Conservation (phyloP, 2,329 filamentous ascomycete genomes). For the Madurella fahalii region DNA sequence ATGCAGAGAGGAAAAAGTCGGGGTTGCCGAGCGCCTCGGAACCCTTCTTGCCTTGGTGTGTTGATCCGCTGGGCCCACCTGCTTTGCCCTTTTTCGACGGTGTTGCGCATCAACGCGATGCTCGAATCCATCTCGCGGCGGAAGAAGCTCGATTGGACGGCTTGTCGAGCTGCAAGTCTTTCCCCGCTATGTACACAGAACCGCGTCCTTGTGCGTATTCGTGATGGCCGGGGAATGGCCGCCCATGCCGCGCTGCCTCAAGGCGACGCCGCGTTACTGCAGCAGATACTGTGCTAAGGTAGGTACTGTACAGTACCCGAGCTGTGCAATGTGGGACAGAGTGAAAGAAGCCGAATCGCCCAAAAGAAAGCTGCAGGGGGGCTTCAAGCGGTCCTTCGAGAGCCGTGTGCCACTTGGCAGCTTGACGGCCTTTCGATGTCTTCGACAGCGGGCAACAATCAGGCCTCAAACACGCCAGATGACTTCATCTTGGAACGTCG, state of each 20-base stretch:
- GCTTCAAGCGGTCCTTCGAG: neutral
- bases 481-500: neutral
- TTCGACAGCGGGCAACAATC: neutral
- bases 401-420: constrained; percentile 16
- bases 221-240: no score
- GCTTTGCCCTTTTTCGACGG: neutral
- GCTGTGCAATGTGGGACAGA: constrained; percentile 12
- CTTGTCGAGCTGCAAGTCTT: no score
- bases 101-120: neutral
- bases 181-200: no score
- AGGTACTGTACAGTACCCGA: constrained; percentile 3
- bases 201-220: no score
- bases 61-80: neutral
- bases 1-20: constrained; percentile 1
- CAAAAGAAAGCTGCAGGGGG: constrained; percentile 1
- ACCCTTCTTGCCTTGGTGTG: neutral
- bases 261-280: no score
- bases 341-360: constrained; percentile 6
- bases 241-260: no score
- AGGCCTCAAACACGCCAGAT: constrained; percentile 1
- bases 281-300: no score
- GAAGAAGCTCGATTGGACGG: no score
- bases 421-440: constrained; percentile 2
- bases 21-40: neutral
- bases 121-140: neutral